Conservation (phyloP, 2,329 filamentous ascomycete genomes). For the Fusarium sp. region DNA sequence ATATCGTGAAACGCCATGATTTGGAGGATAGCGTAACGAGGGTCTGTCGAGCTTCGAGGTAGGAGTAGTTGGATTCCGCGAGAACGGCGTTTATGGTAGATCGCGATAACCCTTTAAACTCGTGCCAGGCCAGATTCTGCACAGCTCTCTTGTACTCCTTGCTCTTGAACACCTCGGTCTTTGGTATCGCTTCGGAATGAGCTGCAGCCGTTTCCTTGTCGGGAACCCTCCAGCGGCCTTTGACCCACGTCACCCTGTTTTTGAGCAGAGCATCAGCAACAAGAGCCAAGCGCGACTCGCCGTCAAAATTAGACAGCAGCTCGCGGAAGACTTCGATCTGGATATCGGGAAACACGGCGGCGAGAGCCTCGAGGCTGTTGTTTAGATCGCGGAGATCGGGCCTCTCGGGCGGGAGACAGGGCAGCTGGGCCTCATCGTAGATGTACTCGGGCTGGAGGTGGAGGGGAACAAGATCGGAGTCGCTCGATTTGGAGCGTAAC, state of each 20-base stretch:
- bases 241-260: constrained; percentile 76
- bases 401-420: constrained; percentile 62
- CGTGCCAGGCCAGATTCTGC: constrained; percentile 75
- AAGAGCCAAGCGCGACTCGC: constrained; percentile 81
- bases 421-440: constrained; percentile 68
- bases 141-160: constrained; percentile 77
- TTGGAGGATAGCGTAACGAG: constrained; percentile 77
- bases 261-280: constrained; percentile 83
- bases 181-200: constrained; percentile 60
- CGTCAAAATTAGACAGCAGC: constrained; percentile 80
- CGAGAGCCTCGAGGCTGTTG: constrained; percentile 74
- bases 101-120: constrained; percentile 80
- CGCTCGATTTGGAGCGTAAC: constrained; percentile 50
- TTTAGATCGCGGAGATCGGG: constrained; percentile 79
- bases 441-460: constrained; percentile 62
- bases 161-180: constrained; percentile 76
- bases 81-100: constrained; percentile 83
- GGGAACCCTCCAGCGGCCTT: constrained; percentile 72
- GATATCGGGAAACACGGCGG: constrained; percentile 82
- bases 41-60: constrained; percentile 77
- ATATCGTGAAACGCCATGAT: constrained; percentile 82
- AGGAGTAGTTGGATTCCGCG: constrained; percentile 84
- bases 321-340: constrained; percentile 86
- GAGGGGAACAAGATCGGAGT: constrained; percentile 47
- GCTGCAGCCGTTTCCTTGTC: constrained; percentile 53